phyloP scores from a whole-genome alignment of 2,329 filamentous ascomycete species.

The Aspergillus ibericus region DNA sequence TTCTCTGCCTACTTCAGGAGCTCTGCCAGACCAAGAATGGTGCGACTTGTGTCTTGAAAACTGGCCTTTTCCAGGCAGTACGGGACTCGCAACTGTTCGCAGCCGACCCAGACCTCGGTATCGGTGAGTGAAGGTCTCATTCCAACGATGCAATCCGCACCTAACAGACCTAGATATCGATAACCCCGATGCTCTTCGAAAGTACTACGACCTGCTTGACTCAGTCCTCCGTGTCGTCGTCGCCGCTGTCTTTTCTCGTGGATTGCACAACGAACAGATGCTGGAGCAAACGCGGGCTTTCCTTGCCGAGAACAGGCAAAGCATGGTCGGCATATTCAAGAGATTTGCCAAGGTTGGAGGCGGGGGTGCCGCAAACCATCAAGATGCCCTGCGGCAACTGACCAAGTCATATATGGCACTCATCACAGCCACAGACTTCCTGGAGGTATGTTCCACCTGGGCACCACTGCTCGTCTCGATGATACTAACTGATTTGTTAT shows the following conservation, averaged over 20 bases:
- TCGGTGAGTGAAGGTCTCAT: slow-evolving; percentile 49
- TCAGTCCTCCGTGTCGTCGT: slow-evolving; percentile 79
- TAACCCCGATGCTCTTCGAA: slow-evolving; percentile 68
- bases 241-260: slow-evolving; percentile 76
- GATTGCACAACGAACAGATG: slow-evolving; percentile 72
- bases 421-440: slow-evolving; percentile 77
- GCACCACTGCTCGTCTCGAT: not conserved
- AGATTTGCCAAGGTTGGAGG: slow-evolving; percentile 75
- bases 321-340: slow-evolving; percentile 88
- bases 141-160: not conserved
- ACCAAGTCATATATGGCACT: slow-evolving; percentile 83
- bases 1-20: slow-evolving; percentile 78
- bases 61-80: slow-evolving; percentile 79
- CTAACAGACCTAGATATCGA: slow-evolving; percentile 55
- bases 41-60: slow-evolving; percentile 82
- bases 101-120: slow-evolving; percentile 87
- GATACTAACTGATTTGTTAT: slow-evolving; percentile 15
- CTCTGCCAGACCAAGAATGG: slow-evolving; percentile 82
- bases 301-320: slow-evolving; percentile 75
- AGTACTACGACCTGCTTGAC: slow-evolving; percentile 81
- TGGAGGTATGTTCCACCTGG: slow-evolving; percentile 66
- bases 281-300: slow-evolving; percentile 76
- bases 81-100: slow-evolving; percentile 82
- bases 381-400: slow-evolving; percentile 69
- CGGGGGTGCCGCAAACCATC: slow-evolving; percentile 48